phyloP scores from a whole-genome alignment of 192 early-diverging fungal genomes.

The Rhizophagus clarus region DNA sequence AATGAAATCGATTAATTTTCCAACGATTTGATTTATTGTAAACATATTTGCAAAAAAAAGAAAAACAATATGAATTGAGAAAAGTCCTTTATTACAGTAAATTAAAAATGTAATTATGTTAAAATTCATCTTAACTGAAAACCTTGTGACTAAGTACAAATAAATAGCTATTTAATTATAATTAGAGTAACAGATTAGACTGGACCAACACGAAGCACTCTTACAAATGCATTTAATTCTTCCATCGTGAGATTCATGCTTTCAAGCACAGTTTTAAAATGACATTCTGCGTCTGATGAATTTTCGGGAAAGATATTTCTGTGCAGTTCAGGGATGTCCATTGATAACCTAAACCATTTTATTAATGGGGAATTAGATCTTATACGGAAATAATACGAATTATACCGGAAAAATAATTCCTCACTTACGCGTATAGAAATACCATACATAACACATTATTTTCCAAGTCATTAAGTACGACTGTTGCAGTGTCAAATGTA shows the following conservation, averaged over 20 bases:
- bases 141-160: too few relatives aligned
- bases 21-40: not conserved
- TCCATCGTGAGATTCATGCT: constrained; percentile 41
- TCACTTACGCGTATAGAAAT: constrained; percentile 39
- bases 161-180: too few relatives aligned
- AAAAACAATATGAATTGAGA: too few relatives aligned
- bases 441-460: constrained; percentile 44
- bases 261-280: constrained; percentile 38
- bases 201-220: constrained; percentile 39
- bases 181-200: not conserved
- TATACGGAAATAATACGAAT: not conserved
- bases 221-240: constrained; percentile 44
- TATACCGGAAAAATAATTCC: not conserved
- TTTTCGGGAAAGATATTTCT: constrained; percentile 23
- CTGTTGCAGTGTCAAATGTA: constrained; percentile 37
- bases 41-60: too few relatives aligned
- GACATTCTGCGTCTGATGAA: not conserved
- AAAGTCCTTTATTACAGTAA: too few relatives aligned
- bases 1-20: not conserved
- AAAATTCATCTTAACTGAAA: too few relatives aligned
- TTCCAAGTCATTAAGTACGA: constrained; percentile 35
- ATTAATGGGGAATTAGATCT: not conserved
- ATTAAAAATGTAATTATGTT: too few relatives aligned
- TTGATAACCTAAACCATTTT: constrained; percentile 14
- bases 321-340: constrained; percentile 11